Evolutionary conservation across 169 alveolate species (phyloP).

Genomic region (Plasmodium reichenowi): DNA sequence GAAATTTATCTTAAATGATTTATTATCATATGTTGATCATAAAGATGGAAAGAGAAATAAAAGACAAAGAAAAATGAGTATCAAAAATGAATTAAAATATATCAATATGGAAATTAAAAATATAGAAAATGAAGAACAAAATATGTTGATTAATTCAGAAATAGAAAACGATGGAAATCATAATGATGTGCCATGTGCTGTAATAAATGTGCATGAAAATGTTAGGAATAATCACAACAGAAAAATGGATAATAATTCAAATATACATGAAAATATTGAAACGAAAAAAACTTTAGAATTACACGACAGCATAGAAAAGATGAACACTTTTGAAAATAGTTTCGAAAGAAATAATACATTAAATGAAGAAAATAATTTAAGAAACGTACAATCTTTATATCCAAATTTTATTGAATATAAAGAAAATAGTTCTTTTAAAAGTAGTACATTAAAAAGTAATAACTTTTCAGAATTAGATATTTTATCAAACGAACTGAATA

Average conservation of each 20-base stretch:
- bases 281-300: neutral
- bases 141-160: no score
- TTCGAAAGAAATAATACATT: no score
- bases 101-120: no score
- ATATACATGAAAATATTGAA: neutral
- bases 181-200: neutral
- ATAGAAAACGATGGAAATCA: neutral
- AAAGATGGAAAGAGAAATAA: neutral
- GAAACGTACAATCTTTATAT: neutral
- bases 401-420: neutral
- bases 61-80: neutral
- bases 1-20: slow-evolving; percentile 47
- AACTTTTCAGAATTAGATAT: neutral
- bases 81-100: no score
- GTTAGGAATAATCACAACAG: no score
- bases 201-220: no score
- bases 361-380: no score
- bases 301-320: neutral
- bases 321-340: neutral
- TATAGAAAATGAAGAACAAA: no score
- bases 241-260: neutral
- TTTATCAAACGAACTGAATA: neutral
- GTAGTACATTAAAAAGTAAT: neutral
- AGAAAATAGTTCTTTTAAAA: neutral
- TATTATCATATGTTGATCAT: slow-evolving; percentile 14